Conservation (phyloP, 2,329 filamentous ascomycete genomes). For the Fusarium veterinarium region DNA sequence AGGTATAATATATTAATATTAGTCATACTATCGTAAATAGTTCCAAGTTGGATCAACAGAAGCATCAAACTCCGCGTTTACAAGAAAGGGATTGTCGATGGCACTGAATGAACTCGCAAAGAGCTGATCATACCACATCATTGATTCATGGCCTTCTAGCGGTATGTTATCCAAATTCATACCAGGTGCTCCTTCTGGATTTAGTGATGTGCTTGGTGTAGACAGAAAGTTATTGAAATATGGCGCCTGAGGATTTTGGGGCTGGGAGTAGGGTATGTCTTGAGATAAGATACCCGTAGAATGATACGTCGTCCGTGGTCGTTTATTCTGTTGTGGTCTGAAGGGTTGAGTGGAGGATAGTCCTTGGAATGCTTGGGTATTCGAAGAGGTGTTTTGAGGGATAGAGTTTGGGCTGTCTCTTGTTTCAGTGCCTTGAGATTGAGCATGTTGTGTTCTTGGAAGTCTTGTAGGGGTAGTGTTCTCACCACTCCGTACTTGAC, state of each 20-base stretch:
- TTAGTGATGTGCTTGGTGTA: background rate
- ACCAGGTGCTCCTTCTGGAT: background rate
- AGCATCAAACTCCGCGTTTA: slow-evolving; percentile 48
- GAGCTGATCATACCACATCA: slow-evolving; percentile 51
- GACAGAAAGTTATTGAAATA: background rate
- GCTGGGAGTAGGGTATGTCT: background rate
- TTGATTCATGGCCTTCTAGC: slow-evolving; percentile 49
- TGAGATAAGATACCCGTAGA: background rate
- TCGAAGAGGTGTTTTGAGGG: background rate
- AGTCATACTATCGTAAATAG: slow-evolving; percentile 35
- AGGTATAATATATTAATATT: background rate
- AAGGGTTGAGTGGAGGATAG: background rate
- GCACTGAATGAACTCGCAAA: slow-evolving; percentile 50
- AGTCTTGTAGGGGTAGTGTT: slow-evolving; percentile 1
- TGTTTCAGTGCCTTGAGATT: background rate
- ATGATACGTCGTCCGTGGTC: background rate
- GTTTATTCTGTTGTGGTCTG: slow-evolving; percentile 5
- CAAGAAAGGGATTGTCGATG: slow-evolving; percentile 49
- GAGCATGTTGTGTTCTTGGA: background rate
- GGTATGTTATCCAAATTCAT: slow-evolving; percentile 21
- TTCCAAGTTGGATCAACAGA: slow-evolving; percentile 50
- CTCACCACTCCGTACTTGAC: background rate
- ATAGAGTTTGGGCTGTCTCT: background rate
- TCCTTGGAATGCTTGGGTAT: background rate
- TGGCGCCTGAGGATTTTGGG: background rate